Percentiles rank a stretch among this genome's conserved stretches.
phyloP scores from a whole-genome alignment of 1,284 basidiomycete species.

The Lentinus polychrous region DNA sequence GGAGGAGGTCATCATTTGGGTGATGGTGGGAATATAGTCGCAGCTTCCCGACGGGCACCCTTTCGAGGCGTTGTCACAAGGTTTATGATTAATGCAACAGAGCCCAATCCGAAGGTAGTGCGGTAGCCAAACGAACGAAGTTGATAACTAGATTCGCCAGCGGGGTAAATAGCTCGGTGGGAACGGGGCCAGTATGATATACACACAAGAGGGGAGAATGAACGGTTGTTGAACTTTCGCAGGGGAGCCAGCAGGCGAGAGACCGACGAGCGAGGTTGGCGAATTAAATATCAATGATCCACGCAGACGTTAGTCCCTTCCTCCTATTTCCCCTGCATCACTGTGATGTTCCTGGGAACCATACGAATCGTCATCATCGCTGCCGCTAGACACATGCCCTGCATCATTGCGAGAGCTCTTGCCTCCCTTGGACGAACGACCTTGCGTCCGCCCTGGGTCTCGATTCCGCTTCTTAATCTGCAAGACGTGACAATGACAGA shows the following conservation, averaged over 20 bases:
- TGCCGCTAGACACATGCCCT: constrained; percentile 23
- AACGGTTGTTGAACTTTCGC: neutral
- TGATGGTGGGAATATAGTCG: too few species aligned
- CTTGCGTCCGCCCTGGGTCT: constrained; percentile 23
- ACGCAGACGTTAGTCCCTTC: constrained; percentile 15
- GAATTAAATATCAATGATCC: neutral
- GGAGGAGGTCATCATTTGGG: too few species aligned
- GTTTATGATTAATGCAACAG: constrained; percentile 1
- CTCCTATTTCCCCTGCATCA: constrained; percentile 23
- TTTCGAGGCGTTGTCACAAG: too few species aligned
- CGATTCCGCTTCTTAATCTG: constrained; percentile 34
- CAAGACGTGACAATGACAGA: neutral
- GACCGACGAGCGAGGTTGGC: neutral
- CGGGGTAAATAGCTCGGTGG: constrained; percentile 1
- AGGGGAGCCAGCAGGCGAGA: constrained; percentile 2
- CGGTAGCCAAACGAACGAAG: neutral
- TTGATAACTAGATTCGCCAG: neutral
- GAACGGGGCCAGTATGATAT: constrained; percentile 2
- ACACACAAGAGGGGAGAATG: constrained; percentile 2
- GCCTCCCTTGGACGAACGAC: constrained; percentile 11
- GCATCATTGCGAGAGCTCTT: constrained; percentile 17
- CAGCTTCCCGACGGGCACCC: too few species aligned
- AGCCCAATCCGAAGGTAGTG: neutral
- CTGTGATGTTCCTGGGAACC: constrained; percentile 27
- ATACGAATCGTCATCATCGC: constrained; percentile 28